Base-by-base conservation (phyloP, 805 yeast species). In the Hanseniaspora occidentalis region DNA sequence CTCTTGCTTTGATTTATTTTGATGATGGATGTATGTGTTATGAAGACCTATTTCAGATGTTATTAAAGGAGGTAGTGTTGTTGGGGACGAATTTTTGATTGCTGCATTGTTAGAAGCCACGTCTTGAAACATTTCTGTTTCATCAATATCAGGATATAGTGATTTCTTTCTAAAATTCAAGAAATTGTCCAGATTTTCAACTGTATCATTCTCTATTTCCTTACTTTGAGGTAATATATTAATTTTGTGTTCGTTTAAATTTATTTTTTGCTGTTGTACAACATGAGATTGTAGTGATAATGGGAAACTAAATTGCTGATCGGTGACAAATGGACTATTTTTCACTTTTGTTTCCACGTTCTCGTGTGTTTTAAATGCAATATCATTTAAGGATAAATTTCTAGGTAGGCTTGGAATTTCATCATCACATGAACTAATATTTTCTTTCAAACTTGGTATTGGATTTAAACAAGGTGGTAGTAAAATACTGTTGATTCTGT, bases 401-500 rank as follows among this genome's bases (percentile, higher is more conserved):
- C 16, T 29, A 29, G 33, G 33, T n/a, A 29, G 13, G 18, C 33
- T 29, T n/a, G 33, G 9, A 4, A 29, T 29, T n/a, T 29, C 33
- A n/a, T 29, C 33, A 14, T n/a, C 16, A 29, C 18, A n/a, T 6
- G 18, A 13, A 4, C 18, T 4, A 29, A 4, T 10, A 29, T 29
- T 14, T n/a, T 10, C 16, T 4, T 29, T n/a, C 8, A n/a, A 29
- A 16, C 35, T 19, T 13, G 35, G 39, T 18, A 42, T 43, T 5
- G 44, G 39, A n/a, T 36, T 36, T 33, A 51, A 38, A 37, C 53
- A 44, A 18, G 62, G 56, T 4, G 63, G 64, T 22, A 60, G 36
- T 24, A 60, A 43, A 2, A 56, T 53, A 42, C 53, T 54, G 37
- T 58, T 52, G 14, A 54, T 54, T 40, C 49, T 54, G 43, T 56